A percentile compares a stretch with the other conserved stretches of the same genome.
Conservation (phyloP, 345 rosid genomes). For the Aegle marmelos region DNA sequence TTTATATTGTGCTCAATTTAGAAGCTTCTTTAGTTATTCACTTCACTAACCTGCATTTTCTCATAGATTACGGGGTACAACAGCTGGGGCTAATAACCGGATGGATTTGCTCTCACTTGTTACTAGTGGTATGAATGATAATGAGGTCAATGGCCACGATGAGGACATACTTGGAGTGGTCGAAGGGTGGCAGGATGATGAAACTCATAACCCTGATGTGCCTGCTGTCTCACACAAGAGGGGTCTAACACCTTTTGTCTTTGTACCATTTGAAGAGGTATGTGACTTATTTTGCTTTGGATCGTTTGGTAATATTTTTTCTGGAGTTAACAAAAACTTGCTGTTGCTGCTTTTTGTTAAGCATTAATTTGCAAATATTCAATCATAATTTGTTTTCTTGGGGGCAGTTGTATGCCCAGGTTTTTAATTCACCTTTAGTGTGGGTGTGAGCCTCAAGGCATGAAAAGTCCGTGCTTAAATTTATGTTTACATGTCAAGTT, state of each 20-base stretch:
- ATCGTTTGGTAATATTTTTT: not conserved
- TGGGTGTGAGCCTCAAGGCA: not conserved
- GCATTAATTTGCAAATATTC: not conserved
- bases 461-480: not conserved
- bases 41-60: not conserved
- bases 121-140: conserved; percentile 68
- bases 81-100: conserved; percentile 78
- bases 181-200: conserved; percentile 83
- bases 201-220: conserved; percentile 73
- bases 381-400: not conserved
- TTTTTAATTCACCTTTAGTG: not conserved
- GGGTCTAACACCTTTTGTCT: conserved; percentile 82
- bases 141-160: conserved; percentile 51
- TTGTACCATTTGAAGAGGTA: conserved; percentile 96
- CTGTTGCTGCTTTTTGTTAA: not conserved
- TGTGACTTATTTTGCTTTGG: not conserved
- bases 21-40: not conserved
- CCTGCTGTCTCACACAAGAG: conserved; percentile 86
- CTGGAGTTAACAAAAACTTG: not conserved
- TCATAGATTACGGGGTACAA: conserved; percentile 74
- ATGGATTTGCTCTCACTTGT: conserved; percentile 90
- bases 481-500: not conserved
- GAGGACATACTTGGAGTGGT: conserved; percentile 72
- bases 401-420: not conserved
- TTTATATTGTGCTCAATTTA: not conserved